These are phyloP conservation scores for Taphrina betulina DNA, from an alignment of 1,139 yeast genomes.

Conservation along the genomic window DNA sequence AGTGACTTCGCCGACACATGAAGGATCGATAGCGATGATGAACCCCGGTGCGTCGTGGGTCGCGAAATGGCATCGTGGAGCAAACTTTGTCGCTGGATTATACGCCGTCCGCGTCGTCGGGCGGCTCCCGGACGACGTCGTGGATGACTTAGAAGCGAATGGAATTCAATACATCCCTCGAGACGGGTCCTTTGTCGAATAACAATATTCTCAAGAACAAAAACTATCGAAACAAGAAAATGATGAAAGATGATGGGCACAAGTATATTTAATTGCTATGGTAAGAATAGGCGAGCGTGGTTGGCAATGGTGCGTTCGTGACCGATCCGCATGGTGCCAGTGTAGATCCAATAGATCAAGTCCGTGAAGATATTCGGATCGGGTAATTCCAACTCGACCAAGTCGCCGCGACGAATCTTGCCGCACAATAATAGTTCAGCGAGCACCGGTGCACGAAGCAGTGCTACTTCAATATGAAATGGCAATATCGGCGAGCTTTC, in stretches of 20 bases:
- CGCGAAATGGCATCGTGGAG: slow-evolving; percentile 92
- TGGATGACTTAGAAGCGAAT: slow-evolving; percentile 66
- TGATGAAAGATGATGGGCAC: not conserved
- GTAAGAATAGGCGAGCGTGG: not conserved
- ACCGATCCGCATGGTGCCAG: slow-evolving; percentile 9
- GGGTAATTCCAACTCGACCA: slow-evolving; percentile 24
- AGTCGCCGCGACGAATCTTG: slow-evolving; percentile 9
- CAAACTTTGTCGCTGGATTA: slow-evolving; percentile 82
- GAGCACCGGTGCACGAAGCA: slow-evolving; percentile 23
- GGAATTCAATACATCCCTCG: slow-evolving; percentile 88
- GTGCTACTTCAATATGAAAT: slow-evolving; percentile 23
- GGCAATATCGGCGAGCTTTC: slow-evolving; percentile 3
- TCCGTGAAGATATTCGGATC: slow-evolving; percentile 14
- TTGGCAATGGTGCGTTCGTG: too few species aligned
- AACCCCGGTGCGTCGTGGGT: slow-evolving; percentile 87
- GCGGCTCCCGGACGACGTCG: slow-evolving; percentile 80
- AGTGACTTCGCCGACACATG: slow-evolving; percentile 64
- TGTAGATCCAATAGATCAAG: slow-evolving; percentile 24
- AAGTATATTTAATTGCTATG: not conserved
- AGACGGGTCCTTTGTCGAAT: slow-evolving; percentile 92
- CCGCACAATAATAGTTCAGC: slow-evolving; percentile 21
- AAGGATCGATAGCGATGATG: slow-evolving; percentile 89
- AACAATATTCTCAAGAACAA: slow-evolving; percentile 32
- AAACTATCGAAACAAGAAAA: not conserved
- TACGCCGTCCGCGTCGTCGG: slow-evolving; percentile 93